A percentile compares a stretch with the other conserved stretches of the same genome.
Evolutionary conservation across 2,329 filamentous ascomycete species (phyloP).

Genomic region (Colletotrichum destructivum): DNA sequence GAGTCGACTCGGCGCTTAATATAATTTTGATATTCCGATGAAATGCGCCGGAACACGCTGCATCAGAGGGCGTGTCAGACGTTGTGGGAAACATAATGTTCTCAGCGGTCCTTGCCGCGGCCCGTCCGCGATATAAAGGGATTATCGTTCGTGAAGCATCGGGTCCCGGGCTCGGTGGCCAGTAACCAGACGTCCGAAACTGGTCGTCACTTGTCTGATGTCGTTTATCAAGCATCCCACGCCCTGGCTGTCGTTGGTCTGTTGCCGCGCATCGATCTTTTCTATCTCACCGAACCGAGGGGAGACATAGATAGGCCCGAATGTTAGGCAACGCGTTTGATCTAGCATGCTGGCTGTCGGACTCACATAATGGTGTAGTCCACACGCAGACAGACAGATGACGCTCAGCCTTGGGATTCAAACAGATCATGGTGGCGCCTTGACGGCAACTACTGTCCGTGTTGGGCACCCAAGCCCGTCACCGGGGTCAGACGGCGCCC

Average conservation of each 20-base stretch:
- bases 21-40: neutral
- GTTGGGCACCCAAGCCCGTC: neutral
- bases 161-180: conserved; percentile 9
- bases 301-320: neutral
- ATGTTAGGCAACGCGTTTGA: neutral
- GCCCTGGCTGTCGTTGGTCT: neutral
- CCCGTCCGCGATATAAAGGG: conserved; percentile 23
- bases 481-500: conserved; percentile 5
- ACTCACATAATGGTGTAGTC: neutral
- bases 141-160: conserved; percentile 11
- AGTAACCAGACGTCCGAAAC: conserved; percentile 17
- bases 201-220: conserved; percentile 1
- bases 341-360: neutral
- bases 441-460: neutral
- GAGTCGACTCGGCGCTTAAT: neutral
- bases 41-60: too few relatives aligned
- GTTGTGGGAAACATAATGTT: neutral
- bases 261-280: conserved; percentile 17
- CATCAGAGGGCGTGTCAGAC: neutral
- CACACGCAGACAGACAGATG: neutral
- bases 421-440: conserved; percentile 4
- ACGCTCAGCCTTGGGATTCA: neutral
- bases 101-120: conserved; percentile 5
- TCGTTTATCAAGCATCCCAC: conserved; percentile 18
- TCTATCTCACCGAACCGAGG: conserved; percentile 4